Percentiles rank a stretch among this genome's conserved stretches.
phyloP scores from a whole-genome alignment of 2,329 filamentous ascomycete genomes.

The Chrysoporthe cubensis region DNA sequence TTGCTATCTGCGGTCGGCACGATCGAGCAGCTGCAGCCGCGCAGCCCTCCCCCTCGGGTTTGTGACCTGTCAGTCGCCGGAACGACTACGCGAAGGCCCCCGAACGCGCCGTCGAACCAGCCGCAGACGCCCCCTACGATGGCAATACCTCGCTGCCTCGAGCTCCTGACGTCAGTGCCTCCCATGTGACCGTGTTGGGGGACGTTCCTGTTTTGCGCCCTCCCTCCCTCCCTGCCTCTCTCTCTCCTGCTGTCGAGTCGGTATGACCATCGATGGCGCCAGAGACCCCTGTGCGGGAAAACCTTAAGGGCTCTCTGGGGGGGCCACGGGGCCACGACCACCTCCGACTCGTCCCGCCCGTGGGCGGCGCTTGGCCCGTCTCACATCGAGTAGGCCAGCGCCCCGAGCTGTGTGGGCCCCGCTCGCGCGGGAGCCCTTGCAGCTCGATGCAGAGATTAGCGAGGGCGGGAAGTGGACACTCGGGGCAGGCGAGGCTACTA shows the following conservation, averaged over 20 bases:
- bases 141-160: background rate
- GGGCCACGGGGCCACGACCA: background rate
- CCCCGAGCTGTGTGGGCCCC: background rate
- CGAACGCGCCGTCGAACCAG: background rate
- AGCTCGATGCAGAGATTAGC: constrained; percentile 27
- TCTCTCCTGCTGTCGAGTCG: background rate
- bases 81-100: background rate
- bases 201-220: background rate
- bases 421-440: constrained; percentile 14
- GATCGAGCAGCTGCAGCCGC: constrained; percentile 2
- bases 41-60: background rate
- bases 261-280: too few species aligned
- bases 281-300: too few species aligned
- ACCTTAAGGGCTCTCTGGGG: background rate
- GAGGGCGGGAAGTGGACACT: constrained; percentile 19
- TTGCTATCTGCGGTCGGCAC: background rate
- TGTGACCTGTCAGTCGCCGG: constrained; percentile 1
- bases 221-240: background rate
- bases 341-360: background rate
- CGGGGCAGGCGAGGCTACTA: background rate
- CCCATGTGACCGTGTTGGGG: background rate
- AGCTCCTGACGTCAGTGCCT: background rate
- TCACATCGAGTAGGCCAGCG: background rate
- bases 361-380: background rate
- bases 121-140: background rate